Conservation (phyloP, 768 basidiomycete genomes). For the Clitopilus hobsonii region DNA sequence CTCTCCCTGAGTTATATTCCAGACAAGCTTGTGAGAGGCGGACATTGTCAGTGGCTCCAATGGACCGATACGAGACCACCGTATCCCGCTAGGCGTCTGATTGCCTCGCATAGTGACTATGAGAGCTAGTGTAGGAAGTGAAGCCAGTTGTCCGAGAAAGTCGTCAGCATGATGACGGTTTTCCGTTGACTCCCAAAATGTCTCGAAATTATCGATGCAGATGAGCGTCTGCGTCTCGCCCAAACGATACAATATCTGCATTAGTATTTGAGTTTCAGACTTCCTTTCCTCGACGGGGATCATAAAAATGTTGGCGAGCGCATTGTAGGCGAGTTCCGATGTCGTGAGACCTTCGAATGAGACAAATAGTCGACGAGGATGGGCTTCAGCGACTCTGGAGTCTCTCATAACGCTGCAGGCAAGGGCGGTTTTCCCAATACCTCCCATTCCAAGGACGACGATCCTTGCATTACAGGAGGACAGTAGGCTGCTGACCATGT, state of each 20-base stretch:
- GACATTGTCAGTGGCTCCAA: background rate
- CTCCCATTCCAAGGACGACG: background rate
- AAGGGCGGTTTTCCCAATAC: conserved; percentile 7
- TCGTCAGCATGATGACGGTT: background rate
- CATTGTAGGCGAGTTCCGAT: background rate
- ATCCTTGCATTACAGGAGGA: background rate
- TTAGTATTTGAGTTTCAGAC: background rate
- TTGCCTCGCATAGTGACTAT: background rate
- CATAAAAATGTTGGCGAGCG: background rate
- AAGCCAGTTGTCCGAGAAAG: background rate
- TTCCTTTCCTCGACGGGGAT: background rate
- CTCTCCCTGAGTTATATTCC: background rate
- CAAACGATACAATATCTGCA: background rate
- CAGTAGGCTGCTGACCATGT: background rate
- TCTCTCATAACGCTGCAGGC: conserved; percentile 3
- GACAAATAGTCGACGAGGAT: background rate
- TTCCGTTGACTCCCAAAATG: background rate
- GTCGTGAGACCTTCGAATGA: background rate
- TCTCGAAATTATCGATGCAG: background rate
- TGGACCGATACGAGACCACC: background rate
- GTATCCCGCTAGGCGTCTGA: background rate
- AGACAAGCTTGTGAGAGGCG: background rate
- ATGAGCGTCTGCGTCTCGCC: background rate
- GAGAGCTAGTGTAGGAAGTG: background rate
- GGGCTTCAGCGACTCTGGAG: background rate